Conservation (phyloP, 345 rosid genomes). For the Dovyalis caffra region DNA sequence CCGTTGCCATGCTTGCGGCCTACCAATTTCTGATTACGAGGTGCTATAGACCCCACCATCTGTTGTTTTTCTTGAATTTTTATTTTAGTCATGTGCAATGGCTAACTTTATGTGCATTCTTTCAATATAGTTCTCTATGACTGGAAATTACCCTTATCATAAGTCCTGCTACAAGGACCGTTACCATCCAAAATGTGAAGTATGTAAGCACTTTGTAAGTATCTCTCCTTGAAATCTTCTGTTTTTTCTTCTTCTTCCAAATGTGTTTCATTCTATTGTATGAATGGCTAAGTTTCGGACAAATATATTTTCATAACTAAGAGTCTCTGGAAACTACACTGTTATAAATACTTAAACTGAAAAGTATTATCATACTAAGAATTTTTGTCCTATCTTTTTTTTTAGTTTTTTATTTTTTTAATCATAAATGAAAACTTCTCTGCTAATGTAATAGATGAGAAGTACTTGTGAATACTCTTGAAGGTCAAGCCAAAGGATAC, state of each 20-base stretch:
- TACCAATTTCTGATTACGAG: constrained; percentile 33
- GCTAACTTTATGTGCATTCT: constrained; percentile 22
- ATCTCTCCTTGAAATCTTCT: neutral
- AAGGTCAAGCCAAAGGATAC: neutral
- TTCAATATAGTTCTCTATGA: constrained; percentile 29
- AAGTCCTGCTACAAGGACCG: constrained; percentile 36
- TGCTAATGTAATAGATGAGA: neutral
- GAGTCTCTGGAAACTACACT: no score
- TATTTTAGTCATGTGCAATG: constrained; percentile 3
- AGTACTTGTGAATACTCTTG: neutral
- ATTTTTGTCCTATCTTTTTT: neutral
- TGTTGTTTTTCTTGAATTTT: constrained; percentile 5
- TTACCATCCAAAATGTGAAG: constrained; percentile 36
- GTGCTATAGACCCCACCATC: constrained; percentile 12
- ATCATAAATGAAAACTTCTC: neutral
- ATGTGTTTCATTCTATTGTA: neutral
- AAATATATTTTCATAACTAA: no score
- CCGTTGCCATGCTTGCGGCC: constrained; percentile 31
- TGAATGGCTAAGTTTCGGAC: no score
- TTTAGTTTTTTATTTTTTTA: neutral
- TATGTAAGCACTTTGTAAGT: constrained; percentile 37
- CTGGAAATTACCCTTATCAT: constrained; percentile 31
- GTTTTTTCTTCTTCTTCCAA: neutral
- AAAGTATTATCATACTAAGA: neutral
- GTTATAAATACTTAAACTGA: neutral